phyloP scores from a whole-genome alignment of 805 yeast species.

The Kurtzmaniella cleridarum region DNA sequence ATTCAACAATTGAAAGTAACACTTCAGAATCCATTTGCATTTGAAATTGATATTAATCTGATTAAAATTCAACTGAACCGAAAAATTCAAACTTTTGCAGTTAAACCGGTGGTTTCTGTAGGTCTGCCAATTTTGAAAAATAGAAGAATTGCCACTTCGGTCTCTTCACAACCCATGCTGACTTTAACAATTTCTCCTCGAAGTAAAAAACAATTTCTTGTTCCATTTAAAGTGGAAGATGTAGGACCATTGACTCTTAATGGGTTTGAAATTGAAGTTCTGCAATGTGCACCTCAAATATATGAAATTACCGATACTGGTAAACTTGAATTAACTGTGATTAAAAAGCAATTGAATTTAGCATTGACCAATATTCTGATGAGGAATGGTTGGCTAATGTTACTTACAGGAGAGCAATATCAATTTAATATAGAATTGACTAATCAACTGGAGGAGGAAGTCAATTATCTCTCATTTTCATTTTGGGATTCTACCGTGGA shows the following conservation, averaged over 20 bases:
- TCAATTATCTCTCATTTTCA: conserved; percentile 54
- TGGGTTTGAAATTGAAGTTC: conserved; percentile 48
- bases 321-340: conserved; percentile 16
- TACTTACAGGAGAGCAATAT: conserved; percentile 70
- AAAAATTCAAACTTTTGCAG: conserved; percentile 22
- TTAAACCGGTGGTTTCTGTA: conserved; percentile 4
- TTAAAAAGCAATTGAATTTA: conserved; percentile 56
- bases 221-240: conserved; percentile 44
- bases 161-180: not conserved
- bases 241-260: conserved; percentile 45
- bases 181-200: conserved; percentile 19
- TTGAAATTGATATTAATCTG: conserved; percentile 58
- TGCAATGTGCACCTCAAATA: conserved; percentile 43
- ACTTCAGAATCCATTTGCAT: conserved; percentile 76
- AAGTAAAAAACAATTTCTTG: conserved; percentile 27
- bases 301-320: conserved; percentile 34
- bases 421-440: conserved; percentile 45
- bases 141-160: not conserved
- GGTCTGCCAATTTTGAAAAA: not conserved
- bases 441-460: conserved; percentile 53
- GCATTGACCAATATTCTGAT: conserved; percentile 47
- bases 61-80: conserved; percentile 33
- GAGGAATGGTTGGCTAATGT: conserved; percentile 64
- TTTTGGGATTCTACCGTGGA: conserved; percentile 72
- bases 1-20: conserved; percentile 49